Percentiles rank a stretch among this genome's conserved stretches.
Evolutionary conservation across 2,329 filamentous ascomycete genomes (phyloP).

Genomic region (Fusarium nematophilum): DNA sequence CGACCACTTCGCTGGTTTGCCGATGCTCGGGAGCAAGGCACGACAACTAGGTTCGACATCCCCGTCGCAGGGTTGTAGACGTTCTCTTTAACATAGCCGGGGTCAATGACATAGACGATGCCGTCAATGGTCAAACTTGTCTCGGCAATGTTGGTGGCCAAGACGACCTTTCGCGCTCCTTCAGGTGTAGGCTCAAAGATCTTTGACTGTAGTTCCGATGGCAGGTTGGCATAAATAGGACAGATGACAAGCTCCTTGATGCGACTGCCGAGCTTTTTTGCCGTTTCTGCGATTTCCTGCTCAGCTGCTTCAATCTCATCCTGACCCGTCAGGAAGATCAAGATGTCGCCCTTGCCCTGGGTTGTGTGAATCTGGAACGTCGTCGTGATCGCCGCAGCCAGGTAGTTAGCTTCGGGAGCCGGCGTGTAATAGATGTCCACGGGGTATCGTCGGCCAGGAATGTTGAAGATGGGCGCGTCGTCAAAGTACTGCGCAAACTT

Average conservation of each 20-base stretch:
- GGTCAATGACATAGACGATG: constrained; percentile 95
- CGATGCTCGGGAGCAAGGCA: constrained; percentile 90
- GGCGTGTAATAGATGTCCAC: constrained; percentile 93
- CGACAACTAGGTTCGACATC: constrained; percentile 91
- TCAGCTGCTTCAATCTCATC: constrained; percentile 95
- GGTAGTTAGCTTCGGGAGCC: constrained; percentile 92
- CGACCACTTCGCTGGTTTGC: constrained; percentile 94
- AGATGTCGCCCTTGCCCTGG: constrained; percentile 85
- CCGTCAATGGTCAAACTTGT: constrained; percentile 96
- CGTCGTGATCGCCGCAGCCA: constrained; percentile 90
- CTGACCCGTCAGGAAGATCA: constrained; percentile 95
- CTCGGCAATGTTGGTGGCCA: constrained; percentile 97
- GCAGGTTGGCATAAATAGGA: constrained; percentile 94
- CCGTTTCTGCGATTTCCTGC: constrained; percentile 85
- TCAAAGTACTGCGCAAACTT: constrained; percentile 95
- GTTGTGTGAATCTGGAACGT: constrained; percentile 95
- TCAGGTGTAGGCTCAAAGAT: constrained; percentile 95
- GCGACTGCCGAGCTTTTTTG: constrained; percentile 84
- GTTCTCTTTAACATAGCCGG: constrained; percentile 95
- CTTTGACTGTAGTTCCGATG: constrained; percentile 88
- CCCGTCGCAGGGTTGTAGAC: constrained; percentile 91
- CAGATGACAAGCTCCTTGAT: constrained; percentile 89
- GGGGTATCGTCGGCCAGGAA: constrained; percentile 88
- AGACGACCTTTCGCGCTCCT: constrained; percentile 86
- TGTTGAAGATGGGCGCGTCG: constrained; percentile 92